phyloP scores from a whole-genome alignment of 2,329 filamentous ascomycete species.

The Plectosphaerella cucumerina region DNA sequence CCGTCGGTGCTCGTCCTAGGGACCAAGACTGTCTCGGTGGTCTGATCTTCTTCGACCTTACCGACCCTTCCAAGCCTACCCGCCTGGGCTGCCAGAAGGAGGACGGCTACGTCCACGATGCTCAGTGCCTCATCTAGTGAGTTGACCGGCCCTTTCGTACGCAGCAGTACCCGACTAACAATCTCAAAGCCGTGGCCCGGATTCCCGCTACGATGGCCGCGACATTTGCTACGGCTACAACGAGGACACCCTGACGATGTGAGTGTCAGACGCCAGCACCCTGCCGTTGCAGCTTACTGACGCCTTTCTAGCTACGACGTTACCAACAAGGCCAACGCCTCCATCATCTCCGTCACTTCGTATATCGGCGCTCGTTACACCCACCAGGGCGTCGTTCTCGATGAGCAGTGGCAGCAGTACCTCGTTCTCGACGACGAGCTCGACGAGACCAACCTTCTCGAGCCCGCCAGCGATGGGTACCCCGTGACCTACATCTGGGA shows the following conservation, averaged over 20 bases:
- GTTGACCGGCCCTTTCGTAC: neutral
- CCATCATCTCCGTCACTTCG: constrained; percentile 45
- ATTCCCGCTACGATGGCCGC: constrained; percentile 38
- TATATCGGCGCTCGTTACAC: constrained; percentile 56
- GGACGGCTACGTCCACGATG: constrained; percentile 47
- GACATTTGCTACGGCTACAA: constrained; percentile 57
- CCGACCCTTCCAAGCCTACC: constrained; percentile 45
- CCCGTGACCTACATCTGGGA: constrained; percentile 50
- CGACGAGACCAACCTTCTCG: constrained; percentile 39
- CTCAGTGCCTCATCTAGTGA: constrained; percentile 7
- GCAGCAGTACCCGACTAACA: too few relatives aligned
- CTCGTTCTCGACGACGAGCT: constrained; percentile 50
- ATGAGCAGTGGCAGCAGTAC: constrained; percentile 37
- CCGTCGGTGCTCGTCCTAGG: constrained; percentile 32
- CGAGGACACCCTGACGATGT: constrained; percentile 45
- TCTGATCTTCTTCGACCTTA: constrained; percentile 50
- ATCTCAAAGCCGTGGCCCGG: constrained; percentile 35
- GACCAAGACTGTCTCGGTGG: constrained; percentile 36
- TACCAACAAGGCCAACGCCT: constrained; percentile 39
- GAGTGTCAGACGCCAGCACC: constrained; percentile 5
- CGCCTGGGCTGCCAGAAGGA: constrained; percentile 38
- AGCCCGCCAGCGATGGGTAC: constrained; percentile 34
- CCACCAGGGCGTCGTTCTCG: constrained; percentile 53
- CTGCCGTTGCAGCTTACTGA: neutral
- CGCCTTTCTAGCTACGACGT: constrained; percentile 39